Percentiles rank a stretch among this genome's conserved stretches.
Conservation (phyloP, 768 basidiomycete genomes). For the Tubosaeta sp. region DNA sequence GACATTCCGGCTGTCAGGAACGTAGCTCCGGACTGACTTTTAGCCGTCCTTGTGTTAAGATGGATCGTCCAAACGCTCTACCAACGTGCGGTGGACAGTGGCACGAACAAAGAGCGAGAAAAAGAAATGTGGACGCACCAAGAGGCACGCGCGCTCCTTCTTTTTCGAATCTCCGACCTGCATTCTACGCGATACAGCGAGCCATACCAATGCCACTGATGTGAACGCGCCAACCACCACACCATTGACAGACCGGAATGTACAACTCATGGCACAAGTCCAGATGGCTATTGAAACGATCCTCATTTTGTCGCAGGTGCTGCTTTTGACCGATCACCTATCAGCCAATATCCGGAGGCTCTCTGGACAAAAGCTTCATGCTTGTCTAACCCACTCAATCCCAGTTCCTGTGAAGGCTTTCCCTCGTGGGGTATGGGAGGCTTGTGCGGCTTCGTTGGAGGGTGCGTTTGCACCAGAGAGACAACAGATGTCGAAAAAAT, state of each 20-base stretch:
- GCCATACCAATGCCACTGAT: slow-evolving; percentile 17
- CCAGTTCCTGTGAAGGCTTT: slow-evolving; percentile 21
- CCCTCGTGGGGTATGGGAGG: slow-evolving; percentile 41
- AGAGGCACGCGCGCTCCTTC: slow-evolving; percentile 58
- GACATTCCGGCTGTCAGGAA: slow-evolving; percentile 44
- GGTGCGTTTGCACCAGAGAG: slow-evolving; percentile 47
- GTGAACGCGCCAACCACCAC: slow-evolving; percentile 4
- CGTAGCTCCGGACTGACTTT: slow-evolving; percentile 44
- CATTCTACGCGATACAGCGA: slow-evolving; percentile 9
- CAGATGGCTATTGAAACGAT: slow-evolving; percentile 56
- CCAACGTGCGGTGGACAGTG: slow-evolving; percentile 45
- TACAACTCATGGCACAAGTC: slow-evolving; percentile 67
- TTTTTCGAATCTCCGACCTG: slow-evolving; percentile 34
- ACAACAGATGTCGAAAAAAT: slow-evolving; percentile 42
- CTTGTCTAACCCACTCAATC: slow-evolving; percentile 37
- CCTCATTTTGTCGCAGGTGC: slow-evolving; percentile 54
- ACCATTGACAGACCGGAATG: slow-evolving; percentile 50
- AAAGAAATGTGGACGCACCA: slow-evolving; percentile 64
- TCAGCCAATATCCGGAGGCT: slow-evolving; percentile 45
- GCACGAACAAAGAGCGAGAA: slow-evolving; percentile 50
- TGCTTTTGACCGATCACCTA: slow-evolving; percentile 50
- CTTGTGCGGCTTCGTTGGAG: slow-evolving; percentile 43
- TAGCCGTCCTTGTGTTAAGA: slow-evolving; percentile 54
- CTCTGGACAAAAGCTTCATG: slow-evolving; percentile 61
- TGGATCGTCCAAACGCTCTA: slow-evolving; percentile 56